A percentile compares a stretch with the other conserved stretches of the same genome.
phyloP scores from a whole-genome alignment of 2,329 filamentous ascomycete genomes.

The Alternaria rosae region DNA sequence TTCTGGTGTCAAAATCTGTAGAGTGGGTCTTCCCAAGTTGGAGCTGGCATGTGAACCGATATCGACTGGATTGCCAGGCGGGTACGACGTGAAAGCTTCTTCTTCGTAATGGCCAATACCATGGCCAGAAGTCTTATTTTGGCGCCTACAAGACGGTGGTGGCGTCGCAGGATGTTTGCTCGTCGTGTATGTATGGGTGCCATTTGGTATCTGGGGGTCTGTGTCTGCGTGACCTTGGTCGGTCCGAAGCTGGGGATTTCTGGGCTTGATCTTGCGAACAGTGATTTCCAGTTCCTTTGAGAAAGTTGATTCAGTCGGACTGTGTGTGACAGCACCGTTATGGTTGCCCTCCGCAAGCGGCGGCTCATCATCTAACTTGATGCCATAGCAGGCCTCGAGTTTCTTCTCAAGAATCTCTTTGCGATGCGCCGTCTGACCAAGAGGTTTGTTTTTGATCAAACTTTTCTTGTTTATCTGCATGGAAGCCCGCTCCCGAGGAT shows the following conservation, averaged over 20 bases:
- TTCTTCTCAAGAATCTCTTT: background rate
- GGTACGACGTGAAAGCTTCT: no score
- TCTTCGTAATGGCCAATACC: no score
- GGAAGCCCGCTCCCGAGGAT: background rate
- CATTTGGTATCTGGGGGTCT: background rate
- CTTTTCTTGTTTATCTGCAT: slow-evolving; percentile 4
- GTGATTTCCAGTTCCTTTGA: no score
- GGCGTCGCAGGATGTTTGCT: background rate
- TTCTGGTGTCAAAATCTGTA: background rate
- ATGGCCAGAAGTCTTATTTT: no score
- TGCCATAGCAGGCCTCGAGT: background rate
- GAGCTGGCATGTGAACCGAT: background rate
- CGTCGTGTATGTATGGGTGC: background rate
- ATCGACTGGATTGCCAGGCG: background rate
- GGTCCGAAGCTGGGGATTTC: background rate
- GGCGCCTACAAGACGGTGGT: background rate
- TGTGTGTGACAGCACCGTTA: background rate
- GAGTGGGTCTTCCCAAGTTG: background rate
- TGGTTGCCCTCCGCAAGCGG: background rate
- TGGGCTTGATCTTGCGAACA: background rate
- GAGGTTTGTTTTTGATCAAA: slow-evolving; percentile 2
- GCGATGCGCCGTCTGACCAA: background rate
- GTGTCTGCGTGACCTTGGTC: background rate
- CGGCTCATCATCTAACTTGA: background rate
- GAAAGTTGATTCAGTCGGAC: background rate